These are phyloP conservation scores for Zymoseptoria pseudotritici DNA, from an alignment of 2,329 filamentous ascomycete species.

Conservation along the genomic window DNA sequence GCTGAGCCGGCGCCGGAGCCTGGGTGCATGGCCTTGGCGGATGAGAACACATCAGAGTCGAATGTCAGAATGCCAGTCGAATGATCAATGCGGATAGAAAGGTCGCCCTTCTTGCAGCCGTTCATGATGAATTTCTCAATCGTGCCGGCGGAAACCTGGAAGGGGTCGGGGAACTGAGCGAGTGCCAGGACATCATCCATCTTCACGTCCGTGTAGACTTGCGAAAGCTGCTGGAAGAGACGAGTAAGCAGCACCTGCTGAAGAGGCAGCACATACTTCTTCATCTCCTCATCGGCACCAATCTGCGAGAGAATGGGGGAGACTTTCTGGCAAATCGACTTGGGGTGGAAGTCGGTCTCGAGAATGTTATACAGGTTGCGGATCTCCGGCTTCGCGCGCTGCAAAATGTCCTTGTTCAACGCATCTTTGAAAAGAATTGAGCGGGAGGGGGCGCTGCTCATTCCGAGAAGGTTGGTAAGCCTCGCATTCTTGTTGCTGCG, in stretches of 20 bases:
- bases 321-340: conserved; percentile 98
- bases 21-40: conserved; percentile 81
- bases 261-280: conserved; percentile 89
- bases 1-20: conserved; percentile 80
- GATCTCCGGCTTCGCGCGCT: conserved; percentile 89
- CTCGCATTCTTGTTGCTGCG: conserved; percentile 99
- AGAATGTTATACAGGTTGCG: conserved; percentile 96
- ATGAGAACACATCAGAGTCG: conserved; percentile 96
- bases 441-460: conserved; percentile 82
- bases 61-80: conserved; percentile 93
- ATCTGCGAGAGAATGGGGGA: conserved; percentile 93
- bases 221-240: conserved; percentile 96
- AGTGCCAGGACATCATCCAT: conserved; percentile 88
- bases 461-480: conserved; percentile 89
- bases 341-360: conserved; percentile 96
- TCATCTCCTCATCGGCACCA: conserved; percentile 88
- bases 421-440: conserved; percentile 91
- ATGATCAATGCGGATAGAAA: conserved; percentile 93
- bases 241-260: conserved; percentile 98
- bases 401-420: conserved; percentile 86
- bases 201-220: conserved; percentile 97
- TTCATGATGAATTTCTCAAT: conserved; percentile 99
- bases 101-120: conserved; percentile 98
- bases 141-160: conserved; percentile 80
- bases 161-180: conserved; percentile 91